Conservation (phyloP, 225 moss, liverwort and hornwort genomes). For the Pseudisothecium myosuroides region DNA sequence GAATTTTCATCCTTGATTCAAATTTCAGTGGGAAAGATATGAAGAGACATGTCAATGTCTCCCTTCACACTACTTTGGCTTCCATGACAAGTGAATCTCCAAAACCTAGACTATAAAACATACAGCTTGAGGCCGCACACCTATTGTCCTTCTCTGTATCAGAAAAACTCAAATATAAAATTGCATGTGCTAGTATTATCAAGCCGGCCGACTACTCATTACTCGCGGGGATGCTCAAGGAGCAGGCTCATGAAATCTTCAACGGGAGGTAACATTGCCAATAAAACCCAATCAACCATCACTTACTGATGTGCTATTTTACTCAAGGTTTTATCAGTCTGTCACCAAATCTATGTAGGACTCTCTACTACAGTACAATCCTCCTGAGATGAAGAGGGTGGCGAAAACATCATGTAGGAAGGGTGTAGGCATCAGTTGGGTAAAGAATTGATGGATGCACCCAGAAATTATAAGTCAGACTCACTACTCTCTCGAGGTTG, state of each 20-base stretch:
- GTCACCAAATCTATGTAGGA: constrained; percentile 10
- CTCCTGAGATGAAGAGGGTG: neutral
- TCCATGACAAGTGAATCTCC: neutral
- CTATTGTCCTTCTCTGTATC: neutral
- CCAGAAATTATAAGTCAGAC: neutral
- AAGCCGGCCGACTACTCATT: neutral
- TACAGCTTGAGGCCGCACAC: neutral
- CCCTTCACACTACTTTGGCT: neutral
- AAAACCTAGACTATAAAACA: neutral
- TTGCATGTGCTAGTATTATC: neutral
- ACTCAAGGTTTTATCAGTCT: neutral
- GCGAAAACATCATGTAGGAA: neutral
- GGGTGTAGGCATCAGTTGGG: neutral
- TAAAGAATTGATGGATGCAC: neutral
- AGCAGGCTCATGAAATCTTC: neutral
- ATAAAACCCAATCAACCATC: neutral
- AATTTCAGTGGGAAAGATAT: neutral
- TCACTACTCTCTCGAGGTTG: constrained; percentile 7
- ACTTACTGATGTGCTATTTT: neutral
- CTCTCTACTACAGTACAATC: constrained; percentile 27
- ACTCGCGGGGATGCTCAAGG: neutral
- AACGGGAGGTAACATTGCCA: neutral
- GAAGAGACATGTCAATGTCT: neutral
- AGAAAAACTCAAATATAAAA: neutral
- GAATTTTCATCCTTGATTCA: neutral